These are phyloP conservation scores for Typha latifolia DNA, from an alignment of 176 grass and related monocot species.

Conservation along the genomic window DNA sequence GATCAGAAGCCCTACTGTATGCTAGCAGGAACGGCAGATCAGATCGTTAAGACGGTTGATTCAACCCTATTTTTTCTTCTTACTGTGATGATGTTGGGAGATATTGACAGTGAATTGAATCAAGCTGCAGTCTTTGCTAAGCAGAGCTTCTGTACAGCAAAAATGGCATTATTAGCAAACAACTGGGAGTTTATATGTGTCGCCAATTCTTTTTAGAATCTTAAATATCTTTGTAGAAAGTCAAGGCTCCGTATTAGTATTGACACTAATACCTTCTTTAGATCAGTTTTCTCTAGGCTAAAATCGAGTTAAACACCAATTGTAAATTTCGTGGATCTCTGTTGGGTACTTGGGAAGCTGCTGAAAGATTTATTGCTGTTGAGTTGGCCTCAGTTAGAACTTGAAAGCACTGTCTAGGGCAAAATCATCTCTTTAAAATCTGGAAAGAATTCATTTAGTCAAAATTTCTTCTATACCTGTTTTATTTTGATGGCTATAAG, in stretches of 20 bases:
- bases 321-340: not conserved
- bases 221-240: conserved; percentile 42
- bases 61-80: conserved; percentile 9
- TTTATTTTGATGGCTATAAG: not conserved
- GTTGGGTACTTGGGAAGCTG: not conserved
- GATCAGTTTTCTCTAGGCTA: not conserved
- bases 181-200: too few relatives aligned
- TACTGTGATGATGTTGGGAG: not conserved
- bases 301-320: not conserved
- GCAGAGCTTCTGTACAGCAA: conserved; percentile 26
- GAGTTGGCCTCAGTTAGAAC: not conserved
- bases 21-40: conserved; percentile 46
- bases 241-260: conserved; percentile 22
- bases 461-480: not conserved
- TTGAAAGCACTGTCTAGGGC: not conserved
- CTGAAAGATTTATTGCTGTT: not conserved
- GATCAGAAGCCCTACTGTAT: conserved; percentile 50
- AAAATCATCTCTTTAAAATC: not conserved
- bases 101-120: too few relatives aligned
- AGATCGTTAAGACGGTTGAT: conserved; percentile 16
- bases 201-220: conserved; percentile 5
- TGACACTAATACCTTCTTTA: not conserved
- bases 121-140: not conserved
- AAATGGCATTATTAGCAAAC: conserved; percentile 15
- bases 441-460: not conserved